Base-by-base conservation (phyloP, 192 early-diverging fungal genomes). In the Backusella liffmaniae region DNA sequence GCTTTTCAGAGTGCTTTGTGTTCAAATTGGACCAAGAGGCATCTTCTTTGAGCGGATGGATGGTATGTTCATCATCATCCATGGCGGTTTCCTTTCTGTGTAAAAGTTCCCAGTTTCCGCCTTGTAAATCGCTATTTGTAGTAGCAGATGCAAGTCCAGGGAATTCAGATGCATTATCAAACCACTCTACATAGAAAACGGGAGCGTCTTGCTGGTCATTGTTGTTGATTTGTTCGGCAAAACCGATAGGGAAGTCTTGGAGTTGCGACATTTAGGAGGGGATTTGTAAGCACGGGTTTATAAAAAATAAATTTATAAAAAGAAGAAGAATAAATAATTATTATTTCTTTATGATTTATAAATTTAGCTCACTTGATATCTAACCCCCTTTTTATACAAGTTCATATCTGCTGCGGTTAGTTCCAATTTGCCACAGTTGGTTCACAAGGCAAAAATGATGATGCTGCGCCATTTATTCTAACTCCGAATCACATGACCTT, bases 151-250 rank as follows among this genome's bases (percentile, higher is more conserved):
- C 56, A 41, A 69, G 37, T 39, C 35, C 34, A 21, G 67, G 67
- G 16, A 69, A 69, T 69, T 69, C 67, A 13, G 36, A 69, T 39
- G n/a, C 12, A 23, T 69, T 69, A 41, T 69, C 67, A 36, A 69
- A 21, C 67, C 67, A 69, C 21, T 69, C 67, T 21, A 69, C 67
- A 23, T 69, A 69, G 67, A 69, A 69, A 41, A 69, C 67, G 21
- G 67, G 39, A 69, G 12, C 67, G 4, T n/a, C 12, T 21, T 35
- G 9, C 8, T 37, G 16, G 5, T 68, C n/a, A 5, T 69, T 21
- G n/a, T 35, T 41, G 4, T 69, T 37, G 9, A 41, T 69, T 21
- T 39, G 34, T 41, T 69, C 67, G 21, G 67, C 67, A 21, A 69
- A 69, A 21, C 67, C 67, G 12, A 69, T 37, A 41, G 67, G 67